These are phyloP conservation scores for Trametes cinnabarina DNA, from an alignment of 768 basidiomycete species.

Conservation along the genomic window DNA sequence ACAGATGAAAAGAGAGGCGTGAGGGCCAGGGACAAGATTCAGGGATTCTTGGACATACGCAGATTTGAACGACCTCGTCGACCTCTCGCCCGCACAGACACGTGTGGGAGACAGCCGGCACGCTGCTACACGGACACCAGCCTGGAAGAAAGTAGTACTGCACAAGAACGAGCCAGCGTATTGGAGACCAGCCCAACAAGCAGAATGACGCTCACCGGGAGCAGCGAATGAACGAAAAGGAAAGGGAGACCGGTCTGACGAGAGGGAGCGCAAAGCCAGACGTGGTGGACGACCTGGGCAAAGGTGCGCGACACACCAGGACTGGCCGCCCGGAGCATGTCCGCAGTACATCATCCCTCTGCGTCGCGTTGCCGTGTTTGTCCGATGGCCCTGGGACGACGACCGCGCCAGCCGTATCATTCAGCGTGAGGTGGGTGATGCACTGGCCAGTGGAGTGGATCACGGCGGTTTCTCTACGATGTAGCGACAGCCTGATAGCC, in stretches of 20 bases:
- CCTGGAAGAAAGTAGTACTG: neutral
- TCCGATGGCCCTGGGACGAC: neutral
- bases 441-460: constrained; percentile 4
- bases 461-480: constrained; percentile 10
- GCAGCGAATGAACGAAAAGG: constrained; percentile 15
- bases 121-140: too few species aligned
- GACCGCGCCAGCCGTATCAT: constrained; percentile 1
- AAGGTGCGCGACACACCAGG: constrained; percentile 9
- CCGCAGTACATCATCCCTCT: neutral
- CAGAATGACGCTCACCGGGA: constrained; percentile 19
- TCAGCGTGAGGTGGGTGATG: neutral
- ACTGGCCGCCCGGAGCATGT: neutral
- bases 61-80: too few species aligned
- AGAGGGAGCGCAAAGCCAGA: constrained; percentile 6
- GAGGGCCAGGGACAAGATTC: too few species aligned
- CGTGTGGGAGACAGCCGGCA: too few species aligned
- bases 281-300: constrained; percentile 18
- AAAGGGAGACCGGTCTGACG: constrained; percentile 11
- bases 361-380: neutral
- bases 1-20: too few species aligned
- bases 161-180: neutral
- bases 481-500: neutral
- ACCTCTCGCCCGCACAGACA: too few species aligned
- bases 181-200: constrained; percentile 20
- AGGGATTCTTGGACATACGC: too few species aligned